Base-by-base conservation (phyloP, 345 rosid genomes). In the Melastoma malabathricum region DNA sequence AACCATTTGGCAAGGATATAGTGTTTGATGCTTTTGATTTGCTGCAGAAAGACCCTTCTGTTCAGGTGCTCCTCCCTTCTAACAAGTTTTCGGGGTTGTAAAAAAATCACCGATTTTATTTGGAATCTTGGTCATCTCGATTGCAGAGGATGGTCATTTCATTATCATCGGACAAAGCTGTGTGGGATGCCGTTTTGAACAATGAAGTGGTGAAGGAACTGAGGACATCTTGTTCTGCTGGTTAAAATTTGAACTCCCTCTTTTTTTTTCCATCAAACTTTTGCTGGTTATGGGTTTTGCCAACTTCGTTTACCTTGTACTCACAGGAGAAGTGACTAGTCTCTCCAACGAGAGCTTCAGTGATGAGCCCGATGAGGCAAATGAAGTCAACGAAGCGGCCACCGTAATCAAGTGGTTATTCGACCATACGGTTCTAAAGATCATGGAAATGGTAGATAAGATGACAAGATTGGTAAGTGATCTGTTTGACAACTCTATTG, bases 121-220 rank as follows among this genome's bases (percentile, higher is more conserved):
- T 34, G 41, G 41, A 34, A 34, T 34, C 41, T 34, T 34, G 3
- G 12, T 34, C 9, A 12, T 34, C 41, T 34, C 1, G 12, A 9
- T 34, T 34, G 49, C 79, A 86, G 96, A 78, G 61, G 68, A 90
- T 84, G 93, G 98, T 90, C 23, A 39, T 75, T 58, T 84, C 98
- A 3, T 52, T 90, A 58, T 70, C 95, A 49, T 82, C 96, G 6
- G 98, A 90, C 51, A 69, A 44, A 62, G 80, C 83, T 67, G 95
- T 90, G 15, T 86, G 96, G 95, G 71, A 80, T 68, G 98, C 96
- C 29, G 92, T 90, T 63, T 60, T 84, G 72, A 84, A 67, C 44
- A 84, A 90, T 64, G 78, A 77, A 22, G 87, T 53, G 10, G 98
- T 90, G 39, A 79, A 67, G 18, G 85, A 87, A 71, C 83, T 90